phyloP scores from a whole-genome alignment of 768 basidiomycete genomes.

The Cystobasidium ongulense region DNA sequence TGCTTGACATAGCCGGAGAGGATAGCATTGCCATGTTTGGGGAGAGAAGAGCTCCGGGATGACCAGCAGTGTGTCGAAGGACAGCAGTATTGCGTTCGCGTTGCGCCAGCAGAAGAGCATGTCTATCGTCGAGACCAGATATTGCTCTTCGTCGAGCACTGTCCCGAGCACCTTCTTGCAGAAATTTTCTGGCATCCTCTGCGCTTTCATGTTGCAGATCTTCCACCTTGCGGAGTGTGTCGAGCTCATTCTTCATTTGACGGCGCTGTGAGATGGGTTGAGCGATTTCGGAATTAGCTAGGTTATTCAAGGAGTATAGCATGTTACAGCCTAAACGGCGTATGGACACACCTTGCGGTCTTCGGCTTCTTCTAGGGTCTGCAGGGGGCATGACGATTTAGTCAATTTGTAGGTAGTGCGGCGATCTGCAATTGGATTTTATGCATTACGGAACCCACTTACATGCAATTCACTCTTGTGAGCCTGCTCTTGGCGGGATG shows the following conservation, averaged over 20 bases:
- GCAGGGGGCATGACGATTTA: background rate
- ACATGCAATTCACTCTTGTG: conserved; percentile 22
- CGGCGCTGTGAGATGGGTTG: conserved; percentile 4
- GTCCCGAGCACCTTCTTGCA: background rate
- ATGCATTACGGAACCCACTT: background rate
- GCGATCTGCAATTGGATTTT: background rate
- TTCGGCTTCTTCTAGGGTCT: conserved; percentile 7
- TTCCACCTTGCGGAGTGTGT: conserved; percentile 11
- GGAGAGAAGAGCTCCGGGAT: background rate
- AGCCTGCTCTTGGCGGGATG: background rate
- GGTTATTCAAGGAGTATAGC: background rate
- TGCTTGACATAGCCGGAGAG: background rate
- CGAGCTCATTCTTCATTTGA: conserved; percentile 21
- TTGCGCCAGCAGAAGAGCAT: background rate
- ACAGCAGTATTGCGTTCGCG: background rate
- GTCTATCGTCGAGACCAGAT: background rate
- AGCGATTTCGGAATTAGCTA: background rate
- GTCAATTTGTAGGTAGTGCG: too few relatives aligned
- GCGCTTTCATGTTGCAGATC: background rate
- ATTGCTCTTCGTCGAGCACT: background rate
- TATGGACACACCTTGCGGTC: background rate
- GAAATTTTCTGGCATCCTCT: background rate
- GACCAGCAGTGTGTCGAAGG: background rate
- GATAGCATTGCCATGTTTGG: background rate
- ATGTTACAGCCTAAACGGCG: background rate